Percentiles rank a stretch among this genome's conserved stretches.
phyloP scores from a whole-genome alignment of 306 rosid genomes.

The Quercus berberidifolia region DNA sequence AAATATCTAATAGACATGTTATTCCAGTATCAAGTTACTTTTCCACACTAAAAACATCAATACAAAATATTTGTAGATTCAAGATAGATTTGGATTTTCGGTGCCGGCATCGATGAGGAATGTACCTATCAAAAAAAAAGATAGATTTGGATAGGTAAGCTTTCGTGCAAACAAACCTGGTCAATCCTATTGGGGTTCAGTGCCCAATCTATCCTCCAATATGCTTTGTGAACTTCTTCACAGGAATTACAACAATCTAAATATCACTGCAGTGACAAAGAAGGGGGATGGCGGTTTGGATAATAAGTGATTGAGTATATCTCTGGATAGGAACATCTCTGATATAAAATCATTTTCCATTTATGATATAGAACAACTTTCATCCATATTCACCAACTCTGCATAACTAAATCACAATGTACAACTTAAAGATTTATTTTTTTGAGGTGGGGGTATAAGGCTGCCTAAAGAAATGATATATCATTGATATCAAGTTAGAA shows the following conservation, averaged over 20 bases:
- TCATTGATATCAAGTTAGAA: neutral
- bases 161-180: constrained; percentile 58
- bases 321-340: neutral
- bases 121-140: too few species aligned
- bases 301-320: neutral
- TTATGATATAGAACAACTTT: neutral
- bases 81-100: neutral
- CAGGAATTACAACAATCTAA: constrained; percentile 90
- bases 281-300: neutral
- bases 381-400: neutral
- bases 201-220: constrained; percentile 90
- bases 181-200: constrained; percentile 84
- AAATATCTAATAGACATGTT: neutral
- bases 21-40: neutral
- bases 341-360: neutral
- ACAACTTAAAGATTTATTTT: neutral
- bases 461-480: neutral
- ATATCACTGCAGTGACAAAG: constrained; percentile 48
- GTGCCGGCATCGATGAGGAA: too few species aligned
- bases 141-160: constrained; percentile 9
- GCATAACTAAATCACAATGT: neutral
- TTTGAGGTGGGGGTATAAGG: neutral
- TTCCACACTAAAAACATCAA: neutral
- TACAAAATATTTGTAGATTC: neutral
- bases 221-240: constrained; percentile 96